These are phyloP conservation scores for Calvatia gigantea DNA, from an alignment of 768 basidiomycete species.

Conservation along the genomic window DNA sequence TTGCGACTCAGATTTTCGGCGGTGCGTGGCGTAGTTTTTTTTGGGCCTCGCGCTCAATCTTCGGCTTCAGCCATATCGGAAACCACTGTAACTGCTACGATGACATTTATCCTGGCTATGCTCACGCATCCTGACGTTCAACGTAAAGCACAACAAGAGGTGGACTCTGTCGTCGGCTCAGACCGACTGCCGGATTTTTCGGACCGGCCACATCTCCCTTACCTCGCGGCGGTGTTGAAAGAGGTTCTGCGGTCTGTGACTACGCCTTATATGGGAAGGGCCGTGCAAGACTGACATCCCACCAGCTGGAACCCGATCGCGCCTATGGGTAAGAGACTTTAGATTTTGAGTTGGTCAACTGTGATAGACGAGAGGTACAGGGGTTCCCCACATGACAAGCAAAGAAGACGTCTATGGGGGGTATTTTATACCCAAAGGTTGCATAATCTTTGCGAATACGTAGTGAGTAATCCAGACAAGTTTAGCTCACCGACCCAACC, in stretches of 20 bases:
- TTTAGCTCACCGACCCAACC: not conserved
- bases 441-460: not conserved
- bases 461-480: not conserved
- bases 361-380: not conserved
- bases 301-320: not conserved
- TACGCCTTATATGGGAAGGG: not conserved
- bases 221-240: slow-evolving; percentile 17
- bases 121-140: slow-evolving; percentile 12
- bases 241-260: slow-evolving; percentile 16
- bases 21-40: not conserved
- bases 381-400: not conserved
- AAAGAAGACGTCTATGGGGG: not conserved
- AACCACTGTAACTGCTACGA: not conserved
- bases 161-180: slow-evolving; percentile 18
- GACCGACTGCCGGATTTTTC: slow-evolving; percentile 19
- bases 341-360: not conserved
- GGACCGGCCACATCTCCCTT: slow-evolving; percentile 15
- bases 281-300: no score
- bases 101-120: slow-evolving; percentile 8
- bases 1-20: not conserved
- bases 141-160: slow-evolving; percentile 18
- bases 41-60: not conserved
- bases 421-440: not conserved
- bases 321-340: not conserved
- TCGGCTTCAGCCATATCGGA: not conserved